These are phyloP conservation scores for Talaromyces adpressus DNA, from an alignment of 495 filamentous ascomycete genomes.

Conservation along the genomic window DNA sequence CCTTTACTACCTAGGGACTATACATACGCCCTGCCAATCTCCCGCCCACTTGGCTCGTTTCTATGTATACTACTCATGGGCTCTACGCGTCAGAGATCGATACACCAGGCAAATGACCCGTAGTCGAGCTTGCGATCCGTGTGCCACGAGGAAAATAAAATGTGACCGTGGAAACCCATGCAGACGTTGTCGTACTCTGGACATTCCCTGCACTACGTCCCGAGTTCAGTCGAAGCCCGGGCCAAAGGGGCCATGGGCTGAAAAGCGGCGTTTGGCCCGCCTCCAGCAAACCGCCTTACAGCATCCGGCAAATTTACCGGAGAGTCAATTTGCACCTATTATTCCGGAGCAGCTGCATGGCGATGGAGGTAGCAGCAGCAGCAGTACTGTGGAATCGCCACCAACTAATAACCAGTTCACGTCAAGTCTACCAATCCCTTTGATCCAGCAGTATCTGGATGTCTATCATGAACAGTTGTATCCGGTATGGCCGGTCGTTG, in stretches of 20 bases:
- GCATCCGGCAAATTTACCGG: background rate
- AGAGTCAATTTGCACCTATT: background rate
- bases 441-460: constrained; percentile 13
- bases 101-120: constrained; percentile 8
- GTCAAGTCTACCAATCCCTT: constrained; percentile 1
- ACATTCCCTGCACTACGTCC: constrained; percentile 7
- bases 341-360: background rate
- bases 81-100: constrained; percentile 6
- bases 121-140: constrained; percentile 10
- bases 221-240: constrained; percentile 9
- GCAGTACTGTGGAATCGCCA: constrained; percentile 5
- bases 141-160: constrained; percentile 10
- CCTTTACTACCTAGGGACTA: background rate
- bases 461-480: constrained; percentile 41
- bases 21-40: background rate
- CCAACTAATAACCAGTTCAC: background rate
- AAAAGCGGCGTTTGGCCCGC: constrained; percentile 7
- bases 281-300: constrained; percentile 1
- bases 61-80: constrained; percentile 9
- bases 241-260: constrained; percentile 7
- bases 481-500: constrained; percentile 42
- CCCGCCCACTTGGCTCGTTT: background rate
- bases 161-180: constrained; percentile 9
- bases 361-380: background rate
- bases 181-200: constrained; percentile 5